These are phyloP conservation scores for Dendrostoma leiphaemia DNA, from an alignment of 2,329 filamentous ascomycete genomes.

Conservation along the genomic window DNA sequence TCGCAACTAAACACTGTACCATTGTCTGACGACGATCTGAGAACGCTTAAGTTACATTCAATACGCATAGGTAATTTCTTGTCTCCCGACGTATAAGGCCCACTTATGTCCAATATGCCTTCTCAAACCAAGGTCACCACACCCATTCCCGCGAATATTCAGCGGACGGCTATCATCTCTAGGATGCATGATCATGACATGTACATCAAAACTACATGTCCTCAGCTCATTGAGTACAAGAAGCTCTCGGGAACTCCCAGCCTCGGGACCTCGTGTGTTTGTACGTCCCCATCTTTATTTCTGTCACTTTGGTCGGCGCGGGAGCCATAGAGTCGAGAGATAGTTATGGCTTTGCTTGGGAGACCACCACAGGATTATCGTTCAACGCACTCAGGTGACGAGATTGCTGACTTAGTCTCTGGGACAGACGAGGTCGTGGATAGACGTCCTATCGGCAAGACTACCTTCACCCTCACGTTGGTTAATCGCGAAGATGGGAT, in stretches of 20 bases:
- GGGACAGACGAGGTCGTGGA: neutral
- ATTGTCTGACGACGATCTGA: too few species aligned
- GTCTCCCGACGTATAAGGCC: too few species aligned
- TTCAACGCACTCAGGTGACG: too few species aligned
- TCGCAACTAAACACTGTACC: too few species aligned
- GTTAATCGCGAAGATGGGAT: conserved; percentile 25
- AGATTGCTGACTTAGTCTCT: too few species aligned
- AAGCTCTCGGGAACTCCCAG: neutral
- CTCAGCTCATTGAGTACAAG: neutral
- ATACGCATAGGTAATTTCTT: too few species aligned
- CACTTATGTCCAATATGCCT: neutral
- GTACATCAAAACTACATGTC: conserved; percentile 1
- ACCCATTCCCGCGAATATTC: neutral
- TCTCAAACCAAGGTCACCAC: neutral
- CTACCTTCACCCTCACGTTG: conserved; percentile 13
- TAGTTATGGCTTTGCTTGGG: too few species aligned
- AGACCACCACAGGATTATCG: too few species aligned
- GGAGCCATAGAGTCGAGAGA: too few species aligned
- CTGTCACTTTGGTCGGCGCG: too few species aligned
- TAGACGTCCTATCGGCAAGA: conserved; percentile 1
- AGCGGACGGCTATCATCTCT: neutral
- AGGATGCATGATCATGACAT: neutral
- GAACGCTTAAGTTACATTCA: too few species aligned
- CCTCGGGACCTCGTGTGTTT: neutral
- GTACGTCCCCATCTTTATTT: too few species aligned